phyloP scores from a whole-genome alignment of 805 yeast species.

The Brettanomyces naardenensis region DNA sequence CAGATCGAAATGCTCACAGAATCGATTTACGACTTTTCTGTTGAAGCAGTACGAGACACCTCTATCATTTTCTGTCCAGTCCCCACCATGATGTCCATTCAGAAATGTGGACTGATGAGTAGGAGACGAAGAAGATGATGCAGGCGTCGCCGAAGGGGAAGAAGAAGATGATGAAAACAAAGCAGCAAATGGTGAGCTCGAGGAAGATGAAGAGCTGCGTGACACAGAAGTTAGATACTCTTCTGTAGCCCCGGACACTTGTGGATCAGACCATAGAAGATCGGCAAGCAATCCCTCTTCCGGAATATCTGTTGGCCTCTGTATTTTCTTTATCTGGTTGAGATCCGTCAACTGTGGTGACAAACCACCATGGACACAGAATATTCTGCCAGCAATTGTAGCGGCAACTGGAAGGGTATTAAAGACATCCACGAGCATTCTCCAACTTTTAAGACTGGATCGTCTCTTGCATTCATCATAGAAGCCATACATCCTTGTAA shows the following conservation, averaged over 20 bases:
- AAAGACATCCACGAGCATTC: constrained; percentile 44
- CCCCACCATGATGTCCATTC: constrained; percentile 19
- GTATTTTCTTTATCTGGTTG: constrained; percentile 61
- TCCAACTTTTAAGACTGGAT: constrained; percentile 40
- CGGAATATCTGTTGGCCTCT: constrained; percentile 79
- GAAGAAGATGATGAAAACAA: background rate
- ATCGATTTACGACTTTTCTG: constrained; percentile 62
- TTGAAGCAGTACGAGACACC: constrained; percentile 79
- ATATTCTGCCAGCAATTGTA: constrained; percentile 48
- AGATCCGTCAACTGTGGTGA: constrained; percentile 63
- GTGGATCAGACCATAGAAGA: constrained; percentile 80
- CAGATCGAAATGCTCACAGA: constrained; percentile 57
- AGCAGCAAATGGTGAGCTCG: constrained; percentile 1
- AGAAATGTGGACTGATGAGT: constrained; percentile 2
- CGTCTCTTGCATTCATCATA: constrained; percentile 56
- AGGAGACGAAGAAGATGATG: background rate
- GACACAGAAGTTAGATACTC: background rate
- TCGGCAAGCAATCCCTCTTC: constrained; percentile 74
- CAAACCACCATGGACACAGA: constrained; percentile 64
- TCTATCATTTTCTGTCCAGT: constrained; percentile 78
- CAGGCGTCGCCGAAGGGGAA: background rate
- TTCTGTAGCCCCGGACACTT: constrained; percentile 24
- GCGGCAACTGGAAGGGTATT: constrained; percentile 57
- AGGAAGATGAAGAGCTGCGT: constrained; percentile 4
- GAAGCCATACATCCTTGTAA: constrained; percentile 53